Evolutionary conservation across 306 rosid genomes (phyloP).

Genomic region (Gleditsia sinensis): DNA sequence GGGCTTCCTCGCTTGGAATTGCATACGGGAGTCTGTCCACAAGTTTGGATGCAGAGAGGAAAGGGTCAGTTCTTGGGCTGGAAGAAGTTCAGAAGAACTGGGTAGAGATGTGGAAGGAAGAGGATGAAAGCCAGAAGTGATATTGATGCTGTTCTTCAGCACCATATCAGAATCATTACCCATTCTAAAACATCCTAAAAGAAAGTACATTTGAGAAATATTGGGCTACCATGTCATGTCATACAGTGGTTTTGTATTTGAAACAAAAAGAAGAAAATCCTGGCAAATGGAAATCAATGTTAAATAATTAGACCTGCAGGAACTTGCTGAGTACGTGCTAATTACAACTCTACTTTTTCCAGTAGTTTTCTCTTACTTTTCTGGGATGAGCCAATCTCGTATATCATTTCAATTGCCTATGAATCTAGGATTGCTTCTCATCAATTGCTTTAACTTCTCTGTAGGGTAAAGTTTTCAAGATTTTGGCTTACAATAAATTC

Average conservation of each 20-base stretch:
- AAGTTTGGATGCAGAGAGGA: constrained; percentile 69
- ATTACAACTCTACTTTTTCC: neutral
- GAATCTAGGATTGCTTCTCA: neutral
- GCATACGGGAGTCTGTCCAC: constrained; percentile 79
- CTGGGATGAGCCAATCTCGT: neutral
- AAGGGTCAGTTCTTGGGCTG: constrained; percentile 76
- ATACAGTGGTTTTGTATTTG: neutral
- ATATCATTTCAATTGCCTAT: neutral
- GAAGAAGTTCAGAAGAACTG: constrained; percentile 66
- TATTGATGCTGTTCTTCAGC: no score
- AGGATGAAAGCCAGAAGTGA: constrained; percentile 34
- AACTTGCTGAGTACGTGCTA: neutral
- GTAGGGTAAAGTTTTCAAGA: neutral
- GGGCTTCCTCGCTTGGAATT: constrained; percentile 70
- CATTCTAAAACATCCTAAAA: neutral
- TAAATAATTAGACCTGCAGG: neutral
- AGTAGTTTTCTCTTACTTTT: neutral
- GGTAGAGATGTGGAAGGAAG: constrained; percentile 88
- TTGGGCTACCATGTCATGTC: neutral
- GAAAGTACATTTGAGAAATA: no score
- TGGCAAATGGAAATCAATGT: constrained; percentile 3
- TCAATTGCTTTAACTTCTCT: neutral
- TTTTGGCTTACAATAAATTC: neutral
- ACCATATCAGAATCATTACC: neutral
- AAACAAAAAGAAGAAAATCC: neutral